Conservation (phyloP, 345 rosid species). For the Geranium rotundifolium region DNA sequence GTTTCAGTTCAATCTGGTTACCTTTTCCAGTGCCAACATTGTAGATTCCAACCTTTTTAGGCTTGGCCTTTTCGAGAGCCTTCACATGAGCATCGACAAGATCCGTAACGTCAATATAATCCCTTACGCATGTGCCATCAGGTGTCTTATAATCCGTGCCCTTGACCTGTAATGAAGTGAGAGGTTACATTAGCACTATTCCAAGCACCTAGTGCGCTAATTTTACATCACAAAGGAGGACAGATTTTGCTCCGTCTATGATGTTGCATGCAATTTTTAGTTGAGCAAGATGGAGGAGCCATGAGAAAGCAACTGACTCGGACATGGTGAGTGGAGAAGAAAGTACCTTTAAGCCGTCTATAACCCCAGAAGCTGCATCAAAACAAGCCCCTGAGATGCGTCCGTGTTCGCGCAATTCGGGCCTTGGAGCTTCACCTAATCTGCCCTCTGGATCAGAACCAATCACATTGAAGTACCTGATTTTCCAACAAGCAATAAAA, state of each 20-base stretch:
- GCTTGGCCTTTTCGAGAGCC: constrained; percentile 72
- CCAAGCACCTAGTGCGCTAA: background rate
- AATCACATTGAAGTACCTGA: constrained; percentile 94
- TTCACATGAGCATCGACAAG: constrained; percentile 95
- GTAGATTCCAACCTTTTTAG: constrained; percentile 73
- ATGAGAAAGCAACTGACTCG: too few relatives aligned
- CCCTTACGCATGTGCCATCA: constrained; percentile 92
- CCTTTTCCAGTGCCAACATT: constrained; percentile 96
- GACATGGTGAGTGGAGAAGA: background rate
- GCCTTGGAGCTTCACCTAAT: constrained; percentile 94
- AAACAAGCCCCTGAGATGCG: constrained; percentile 96
- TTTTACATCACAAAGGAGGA: background rate
- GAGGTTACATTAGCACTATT: too few relatives aligned
- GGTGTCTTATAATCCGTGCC: constrained; percentile 89
- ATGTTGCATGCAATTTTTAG: too few relatives aligned
- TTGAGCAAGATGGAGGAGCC: too few relatives aligned
- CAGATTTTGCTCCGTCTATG: too few relatives aligned
- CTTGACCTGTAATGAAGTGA: constrained; percentile 35
- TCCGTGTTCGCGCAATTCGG: constrained; percentile 94
- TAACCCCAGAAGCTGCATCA: constrained; percentile 94
- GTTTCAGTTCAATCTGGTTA: constrained; percentile 1
- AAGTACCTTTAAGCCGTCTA: constrained; percentile 67
- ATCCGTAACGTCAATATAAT: constrained; percentile 96
- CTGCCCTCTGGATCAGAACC: constrained; percentile 97
- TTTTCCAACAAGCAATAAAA: background rate